Conservation (phyloP, 163 green algal genomes). For the Chloroidium sp. region DNA sequence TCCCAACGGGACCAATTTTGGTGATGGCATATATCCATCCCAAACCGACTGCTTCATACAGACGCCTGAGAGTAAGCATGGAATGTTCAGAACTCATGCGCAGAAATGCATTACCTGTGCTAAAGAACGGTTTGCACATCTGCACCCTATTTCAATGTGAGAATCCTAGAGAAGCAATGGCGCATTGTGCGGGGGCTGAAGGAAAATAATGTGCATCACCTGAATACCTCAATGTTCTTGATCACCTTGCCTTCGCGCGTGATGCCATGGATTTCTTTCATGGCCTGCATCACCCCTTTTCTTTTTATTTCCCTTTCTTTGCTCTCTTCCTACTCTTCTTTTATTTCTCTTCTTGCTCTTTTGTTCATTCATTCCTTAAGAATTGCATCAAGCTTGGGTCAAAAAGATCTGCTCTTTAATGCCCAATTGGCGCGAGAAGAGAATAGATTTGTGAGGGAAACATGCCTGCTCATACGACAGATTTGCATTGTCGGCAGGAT, state of each 20-base stretch:
- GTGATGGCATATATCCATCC: slow-evolving; percentile 88
- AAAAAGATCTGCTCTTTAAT: not conserved
- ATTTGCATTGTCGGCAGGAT: slow-evolving; percentile 55
- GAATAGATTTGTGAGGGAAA: slow-evolving; percentile 13
- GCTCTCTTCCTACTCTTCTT: too few species aligned
- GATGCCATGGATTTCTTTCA: slow-evolving; percentile 81
- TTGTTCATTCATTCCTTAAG: too few species aligned
- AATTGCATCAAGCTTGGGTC: not conserved
- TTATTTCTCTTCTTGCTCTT: too few species aligned
- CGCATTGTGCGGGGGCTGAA: too few species aligned
- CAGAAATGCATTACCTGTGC: too few species aligned
- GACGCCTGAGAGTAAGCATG: slow-evolving; percentile 39
- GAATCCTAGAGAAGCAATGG: too few species aligned
- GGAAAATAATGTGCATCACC: not conserved
- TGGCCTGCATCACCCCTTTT: slow-evolving; percentile 14
- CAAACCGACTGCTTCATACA: slow-evolving; percentile 81
- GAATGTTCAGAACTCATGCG: slow-evolving; percentile 4
- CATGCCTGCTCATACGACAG: slow-evolving; percentile 63
- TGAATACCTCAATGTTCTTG: slow-evolving; percentile 52
- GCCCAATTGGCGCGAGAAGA: not conserved
- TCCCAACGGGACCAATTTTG: slow-evolving; percentile 41
- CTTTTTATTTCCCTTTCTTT: too few species aligned
- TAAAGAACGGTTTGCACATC: not conserved
- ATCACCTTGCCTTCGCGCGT: slow-evolving; percentile 51
- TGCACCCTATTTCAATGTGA: not conserved